A percentile compares a stretch with the other conserved stretches of the same genome.
These are phyloP conservation scores for Wickerhamomyces sydowiorum DNA, from an alignment of 805 yeast species.

Conservation along the genomic window DNA sequence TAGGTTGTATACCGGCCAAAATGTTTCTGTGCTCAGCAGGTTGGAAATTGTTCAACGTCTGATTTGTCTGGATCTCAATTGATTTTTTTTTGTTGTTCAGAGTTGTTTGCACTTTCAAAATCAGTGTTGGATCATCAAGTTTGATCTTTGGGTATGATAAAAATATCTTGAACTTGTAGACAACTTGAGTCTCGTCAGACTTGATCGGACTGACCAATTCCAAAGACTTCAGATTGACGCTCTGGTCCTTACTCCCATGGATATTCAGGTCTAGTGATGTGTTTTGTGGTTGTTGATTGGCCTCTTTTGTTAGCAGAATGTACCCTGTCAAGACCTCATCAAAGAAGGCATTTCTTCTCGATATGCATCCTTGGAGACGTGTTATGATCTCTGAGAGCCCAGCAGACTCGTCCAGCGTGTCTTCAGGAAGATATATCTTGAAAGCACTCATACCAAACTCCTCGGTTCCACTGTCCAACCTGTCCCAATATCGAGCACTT, in stretches of 20 bases:
- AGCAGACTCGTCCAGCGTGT: background rate
- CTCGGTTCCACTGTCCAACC: too few species aligned
- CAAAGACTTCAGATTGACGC: conserved; percentile 1
- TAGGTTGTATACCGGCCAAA: conserved; percentile 1
- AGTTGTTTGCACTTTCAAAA: conserved; percentile 5
- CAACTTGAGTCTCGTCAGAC: background rate
- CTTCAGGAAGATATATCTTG: background rate
- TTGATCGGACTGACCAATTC: background rate
- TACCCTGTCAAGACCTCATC: background rate
- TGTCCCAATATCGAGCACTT: too few species aligned
- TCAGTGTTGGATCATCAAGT: conserved; percentile 13
- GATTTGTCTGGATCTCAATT: background rate
- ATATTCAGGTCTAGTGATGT: background rate
- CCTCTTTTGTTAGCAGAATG: background rate
- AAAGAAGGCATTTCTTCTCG: background rate
- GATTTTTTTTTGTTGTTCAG: background rate
- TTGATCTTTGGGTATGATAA: conserved; percentile 19
- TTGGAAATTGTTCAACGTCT: conserved; percentile 1
- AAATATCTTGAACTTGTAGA: conserved; percentile 11
- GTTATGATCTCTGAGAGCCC: background rate
- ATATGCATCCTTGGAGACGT: background rate
- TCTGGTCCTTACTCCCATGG: background rate
- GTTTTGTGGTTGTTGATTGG: background rate
- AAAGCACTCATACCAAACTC: background rate
- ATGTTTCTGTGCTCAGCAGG: conserved; percentile 20